Evolutionary conservation across 2,329 filamentous ascomycete species (phyloP), one percentile per base, ranked within the genome.

Genomic region (Capronia epimyces): DNA sequence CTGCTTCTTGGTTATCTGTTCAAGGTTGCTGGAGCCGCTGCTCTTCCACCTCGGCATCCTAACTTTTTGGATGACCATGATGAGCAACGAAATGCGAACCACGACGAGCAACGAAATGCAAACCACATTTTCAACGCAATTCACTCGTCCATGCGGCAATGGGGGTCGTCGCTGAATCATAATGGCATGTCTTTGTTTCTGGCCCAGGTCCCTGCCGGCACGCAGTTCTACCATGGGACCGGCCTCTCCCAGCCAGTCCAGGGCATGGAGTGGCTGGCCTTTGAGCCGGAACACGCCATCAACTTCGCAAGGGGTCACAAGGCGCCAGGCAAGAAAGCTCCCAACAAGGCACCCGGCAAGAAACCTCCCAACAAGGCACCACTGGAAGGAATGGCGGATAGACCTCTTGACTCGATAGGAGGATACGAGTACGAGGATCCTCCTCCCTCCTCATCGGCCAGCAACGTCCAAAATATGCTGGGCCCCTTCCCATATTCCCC

Each of bases 161-260:
- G 83, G 79, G 85, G 83, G 1, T 86, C 83, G 0, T 82, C 83
- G 0, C 64, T 87, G 2, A 77, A 86, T 52, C 86, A 89, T 66
- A 89, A 89, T 64, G 86, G 86, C 49, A 83, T 89, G 75, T 81
- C 82, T 1, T 76, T 86, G 59, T 86, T 88, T 60, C 72, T 84
- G 0, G 84, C 78, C 1, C 77, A 75, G 0, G 75, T 89, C 0
- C 84, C 85, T 0, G 70, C 72, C 15, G 83, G 81, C 2, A 84
- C 81, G 0, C 69, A 82, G 29, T 66, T 89, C 8, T 87, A 88
- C 60, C 86, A 89, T 62, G 86, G 86, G 10, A 75, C 74, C 0
- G 58, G 58, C 7, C 64, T 62, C 0, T 58, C 69, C 0, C 65
- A 75, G 1, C 69, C 73, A 0, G 74, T 86, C 0, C 65, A 67